These are phyloP conservation scores for Casuarina glauca DNA, from an alignment of 306 rosid species.

Conservation along the genomic window DNA sequence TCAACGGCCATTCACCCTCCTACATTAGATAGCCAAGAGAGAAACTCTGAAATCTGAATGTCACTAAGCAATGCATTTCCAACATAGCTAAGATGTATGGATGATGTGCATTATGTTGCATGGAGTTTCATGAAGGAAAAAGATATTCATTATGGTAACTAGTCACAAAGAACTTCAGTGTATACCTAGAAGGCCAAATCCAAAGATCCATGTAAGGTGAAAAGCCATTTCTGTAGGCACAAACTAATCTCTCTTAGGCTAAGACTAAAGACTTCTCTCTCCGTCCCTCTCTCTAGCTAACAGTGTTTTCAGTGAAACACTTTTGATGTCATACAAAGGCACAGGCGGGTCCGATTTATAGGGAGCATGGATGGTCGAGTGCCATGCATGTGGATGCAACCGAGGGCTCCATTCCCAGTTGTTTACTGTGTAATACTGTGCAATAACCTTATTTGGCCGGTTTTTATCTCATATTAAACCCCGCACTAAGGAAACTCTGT, in stretches of 20 bases:
- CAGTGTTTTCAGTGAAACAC: conserved; percentile 21
- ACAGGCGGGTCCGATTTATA: conserved; percentile 46
- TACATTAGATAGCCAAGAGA: no score
- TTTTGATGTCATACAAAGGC: conserved; percentile 20
- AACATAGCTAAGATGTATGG: background rate
- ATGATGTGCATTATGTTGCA: background rate
- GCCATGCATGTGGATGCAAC: conserved; percentile 24
- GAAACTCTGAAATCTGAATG: no score
- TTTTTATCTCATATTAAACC: conserved; percentile 16
- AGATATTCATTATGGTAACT: background rate
- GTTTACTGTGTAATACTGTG: conserved; percentile 35
- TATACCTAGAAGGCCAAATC: conserved; percentile 82
- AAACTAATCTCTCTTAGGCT: no score
- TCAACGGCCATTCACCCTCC: background rate
- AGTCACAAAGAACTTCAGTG: background rate
- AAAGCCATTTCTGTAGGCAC: conserved; percentile 47
- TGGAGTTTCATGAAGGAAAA: background rate
- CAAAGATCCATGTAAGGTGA: conserved; percentile 44
- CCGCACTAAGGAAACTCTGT: conserved; percentile 28
- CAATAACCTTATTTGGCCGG: conserved; percentile 31
- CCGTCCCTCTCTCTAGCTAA: conserved; percentile 2
- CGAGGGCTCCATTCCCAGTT: conserved; percentile 49
- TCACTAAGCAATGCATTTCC: no score
- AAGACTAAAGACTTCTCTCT: conserved; percentile 7
- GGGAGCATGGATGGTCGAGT: conserved; percentile 2